Evolutionary conservation across 805 yeast species (phyloP), one percentile per base, ranked within the genome.

Genomic region (Candida dajiaensis): DNA sequence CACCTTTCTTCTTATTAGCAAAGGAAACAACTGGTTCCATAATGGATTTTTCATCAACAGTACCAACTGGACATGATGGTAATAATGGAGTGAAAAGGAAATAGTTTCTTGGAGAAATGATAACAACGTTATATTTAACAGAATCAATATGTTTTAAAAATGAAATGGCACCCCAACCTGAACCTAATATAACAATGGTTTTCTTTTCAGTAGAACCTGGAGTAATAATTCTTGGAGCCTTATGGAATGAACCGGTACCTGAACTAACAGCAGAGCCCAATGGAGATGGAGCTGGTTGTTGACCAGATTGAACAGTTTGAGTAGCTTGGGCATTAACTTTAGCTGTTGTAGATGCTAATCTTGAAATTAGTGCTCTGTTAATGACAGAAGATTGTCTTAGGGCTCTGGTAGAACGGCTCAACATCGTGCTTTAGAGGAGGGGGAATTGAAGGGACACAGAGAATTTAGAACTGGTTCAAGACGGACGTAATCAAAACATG

Each of bases 121-220:
- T 79, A 35, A 90, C 83, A 42, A 90, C 96, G 61, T 90, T 88
- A 73, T 88, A 90, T 67, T 84, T 80, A 48, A 88, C 76, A 43
- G 96, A 82, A 65, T 90, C 97, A 62, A 90, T 77, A 64, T 83
- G 79, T 71, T 85, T 86, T 65, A 90, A 76, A 57, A 89, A 75
- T 7, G 96, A 82, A 47, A 89, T 86, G 12, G 95, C 83, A 56
- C 96, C 97, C 97, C 97, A 90, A 46, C 97, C 97, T 15, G 95
- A 81, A 48, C 94, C 94, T 61, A 78, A 79, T 63, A 76, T 81
- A 38, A 89, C 95, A 37, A 71, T 63, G 43, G 66, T 66, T 50
- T 71, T 71, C 56, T 68, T 71, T 42, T 65, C 62, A 43, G 62
- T 56, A 3, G 67, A 59, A 38, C 74, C 74, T 41, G 73, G 69